These are phyloP conservation scores for Coffea canephora DNA, from an alignment of 257 asterid genomes.

Conservation along the genomic window DNA sequence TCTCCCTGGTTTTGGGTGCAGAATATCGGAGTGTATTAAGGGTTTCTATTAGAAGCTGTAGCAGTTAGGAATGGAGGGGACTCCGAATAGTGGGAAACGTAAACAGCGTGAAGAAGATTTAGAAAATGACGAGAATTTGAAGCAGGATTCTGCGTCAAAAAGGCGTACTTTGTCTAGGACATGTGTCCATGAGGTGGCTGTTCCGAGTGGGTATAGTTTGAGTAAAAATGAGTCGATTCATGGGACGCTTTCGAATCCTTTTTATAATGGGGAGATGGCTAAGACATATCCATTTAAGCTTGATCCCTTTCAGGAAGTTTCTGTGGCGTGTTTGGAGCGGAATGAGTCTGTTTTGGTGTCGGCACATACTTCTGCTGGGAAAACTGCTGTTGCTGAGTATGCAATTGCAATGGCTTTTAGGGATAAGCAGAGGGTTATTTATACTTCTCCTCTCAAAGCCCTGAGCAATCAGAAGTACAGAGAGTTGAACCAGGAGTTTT, in stretches of 20 bases:
- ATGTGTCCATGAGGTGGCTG: conserved; percentile 96
- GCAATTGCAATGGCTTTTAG: conserved; percentile 95
- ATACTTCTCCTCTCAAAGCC: conserved; percentile 92
- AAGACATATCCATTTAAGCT: conserved; percentile 74
- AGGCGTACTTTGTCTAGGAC: conserved; percentile 53
- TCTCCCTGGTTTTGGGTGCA: background rate
- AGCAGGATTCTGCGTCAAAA: conserved; percentile 47
- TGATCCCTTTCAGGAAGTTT: conserved; percentile 82
- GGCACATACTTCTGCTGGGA: conserved; percentile 98
- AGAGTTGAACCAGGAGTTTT: conserved; percentile 87
- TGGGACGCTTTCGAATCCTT: conserved; percentile 81
- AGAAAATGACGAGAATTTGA: conserved; percentile 28
- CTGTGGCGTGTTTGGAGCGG: conserved; percentile 84
- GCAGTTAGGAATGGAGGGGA: conserved; percentile 34
- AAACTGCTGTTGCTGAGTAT: conserved; percentile 97
- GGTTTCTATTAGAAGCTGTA: conserved; percentile 1
- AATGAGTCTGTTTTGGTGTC: conserved; percentile 89
- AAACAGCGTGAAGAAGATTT: conserved; percentile 50
- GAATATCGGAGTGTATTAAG: background rate
- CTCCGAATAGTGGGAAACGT: conserved; percentile 51
- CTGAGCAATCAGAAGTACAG: conserved; percentile 94
- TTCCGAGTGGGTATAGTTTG: conserved; percentile 59
- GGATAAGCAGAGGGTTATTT: conserved; percentile 87
- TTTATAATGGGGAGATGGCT: conserved; percentile 65
- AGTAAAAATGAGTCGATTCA: conserved; percentile 58